A percentile compares a stretch with the other conserved stretches of the same genome.
Conservation (phyloP, 2,329 filamentous ascomycete genomes). For the Chaetothyriales sp. region DNA sequence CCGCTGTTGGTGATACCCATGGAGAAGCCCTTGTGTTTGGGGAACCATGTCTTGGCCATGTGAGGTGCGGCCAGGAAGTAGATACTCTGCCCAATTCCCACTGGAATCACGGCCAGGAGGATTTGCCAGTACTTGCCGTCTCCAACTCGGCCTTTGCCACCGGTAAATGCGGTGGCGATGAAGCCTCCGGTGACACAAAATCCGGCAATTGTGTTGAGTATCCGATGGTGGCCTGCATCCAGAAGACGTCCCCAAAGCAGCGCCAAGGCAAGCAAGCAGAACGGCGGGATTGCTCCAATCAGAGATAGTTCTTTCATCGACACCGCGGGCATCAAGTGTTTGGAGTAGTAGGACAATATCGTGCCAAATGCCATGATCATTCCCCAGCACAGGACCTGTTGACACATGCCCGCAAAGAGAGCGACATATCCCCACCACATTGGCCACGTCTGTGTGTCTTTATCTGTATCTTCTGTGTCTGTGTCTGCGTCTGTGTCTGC, state of each 20-base stretch:
- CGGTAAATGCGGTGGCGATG: neutral
- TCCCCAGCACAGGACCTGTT: conserved; percentile 1
- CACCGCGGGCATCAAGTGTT: neutral
- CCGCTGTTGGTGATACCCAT: conserved; percentile 2
- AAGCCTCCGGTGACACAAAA: neutral
- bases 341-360: conserved; percentile 1
- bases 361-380: conserved; percentile 2
- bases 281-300: conserved; percentile 2
- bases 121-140: conserved; percentile 1
- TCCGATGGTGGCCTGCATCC: neutral
- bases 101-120: neutral
- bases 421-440: neutral
- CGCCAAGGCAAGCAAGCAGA: conserved; percentile 1
- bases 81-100: conserved; percentile 2
- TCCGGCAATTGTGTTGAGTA: neutral
- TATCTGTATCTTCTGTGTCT: neutral
- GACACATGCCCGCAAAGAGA: conserved; percentile 1
- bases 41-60: conserved; percentile 2
- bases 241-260: conserved; percentile 1
- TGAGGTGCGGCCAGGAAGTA: conserved; percentile 1
- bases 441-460: neutral
- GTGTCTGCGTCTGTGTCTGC: neutral
- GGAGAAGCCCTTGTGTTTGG: conserved; percentile 1
- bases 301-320: neutral
- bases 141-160: neutral